These are phyloP conservation scores for Alternaria ventricosa DNA, from an alignment of 2,329 filamentous ascomycete species.

Conservation along the genomic window DNA sequence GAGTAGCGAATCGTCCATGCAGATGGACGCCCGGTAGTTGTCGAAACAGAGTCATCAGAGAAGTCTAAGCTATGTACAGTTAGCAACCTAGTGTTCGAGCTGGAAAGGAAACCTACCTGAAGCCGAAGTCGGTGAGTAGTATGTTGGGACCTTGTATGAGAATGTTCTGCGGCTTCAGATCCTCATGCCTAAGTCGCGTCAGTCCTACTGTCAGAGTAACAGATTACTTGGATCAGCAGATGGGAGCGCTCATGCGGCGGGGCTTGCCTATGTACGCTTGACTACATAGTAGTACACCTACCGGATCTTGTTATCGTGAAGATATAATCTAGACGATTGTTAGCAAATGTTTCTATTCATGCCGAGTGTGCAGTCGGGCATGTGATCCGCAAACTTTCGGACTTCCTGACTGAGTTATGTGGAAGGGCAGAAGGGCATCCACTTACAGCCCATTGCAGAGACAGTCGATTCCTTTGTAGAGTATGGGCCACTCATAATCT, in stretches of 20 bases:
- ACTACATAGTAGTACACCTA: background rate
- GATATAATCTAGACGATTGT: background rate
- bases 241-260: fast-evolving
- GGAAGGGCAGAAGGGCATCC: background rate
- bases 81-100: background rate
- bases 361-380: too few relatives aligned
- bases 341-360: background rate
- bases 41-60: background rate
- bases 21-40: background rate
- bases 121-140: background rate
- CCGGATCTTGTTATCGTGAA: background rate
- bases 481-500: background rate
- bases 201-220: background rate
- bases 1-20: background rate
- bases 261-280: background rate
- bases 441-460: background rate
- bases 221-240: too few relatives aligned
- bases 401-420: too few relatives aligned
- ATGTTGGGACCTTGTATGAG: background rate
- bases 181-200: background rate
- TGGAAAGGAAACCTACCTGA: background rate
- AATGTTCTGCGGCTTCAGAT: background rate
- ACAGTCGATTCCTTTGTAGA: background rate
- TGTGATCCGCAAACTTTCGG: too few relatives aligned
- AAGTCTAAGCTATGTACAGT: background rate